Conservation (phyloP, 768 basidiomycete species). For the Strobilomyces dryophilus region DNA sequence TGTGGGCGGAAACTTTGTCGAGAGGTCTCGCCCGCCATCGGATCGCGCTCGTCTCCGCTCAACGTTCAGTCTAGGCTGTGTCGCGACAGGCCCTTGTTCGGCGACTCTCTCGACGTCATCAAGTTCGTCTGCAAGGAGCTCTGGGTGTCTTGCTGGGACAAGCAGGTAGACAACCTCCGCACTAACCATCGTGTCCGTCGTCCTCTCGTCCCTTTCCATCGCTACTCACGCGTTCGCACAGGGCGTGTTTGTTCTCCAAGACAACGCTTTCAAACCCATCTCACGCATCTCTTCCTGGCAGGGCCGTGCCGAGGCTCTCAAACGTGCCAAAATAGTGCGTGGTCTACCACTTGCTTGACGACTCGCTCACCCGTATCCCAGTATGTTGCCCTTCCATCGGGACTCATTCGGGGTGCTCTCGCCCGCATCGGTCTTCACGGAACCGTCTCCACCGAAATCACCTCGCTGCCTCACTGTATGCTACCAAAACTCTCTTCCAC, state of each 20-base stretch:
- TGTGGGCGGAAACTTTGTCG: slow-evolving; percentile 82
- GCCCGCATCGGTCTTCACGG: slow-evolving; percentile 71
- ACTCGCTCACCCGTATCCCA: not conserved
- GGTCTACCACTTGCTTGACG: not conserved
- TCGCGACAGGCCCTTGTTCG: slow-evolving; percentile 67
- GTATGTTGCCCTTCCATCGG: slow-evolving; percentile 81
- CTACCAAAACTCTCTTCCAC: slow-evolving; percentile 1
- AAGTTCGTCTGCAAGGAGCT: slow-evolving; percentile 97
- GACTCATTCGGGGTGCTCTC: slow-evolving; percentile 81
- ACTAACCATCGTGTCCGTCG: slow-evolving; percentile 87
- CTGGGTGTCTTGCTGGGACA: slow-evolving; percentile 83
- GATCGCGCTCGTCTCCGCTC: not conserved
- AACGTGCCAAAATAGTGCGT: slow-evolving; percentile 65
- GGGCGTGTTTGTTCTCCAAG: slow-evolving; percentile 83
- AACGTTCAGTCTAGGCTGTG: slow-evolving; percentile 50
- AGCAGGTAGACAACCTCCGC: slow-evolving; percentile 83
- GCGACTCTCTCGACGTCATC: slow-evolving; percentile 83
- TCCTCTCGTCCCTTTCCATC: not conserved
- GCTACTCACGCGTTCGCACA: slow-evolving; percentile 26
- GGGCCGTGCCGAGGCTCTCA: slow-evolving; percentile 68
- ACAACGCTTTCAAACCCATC: slow-evolving; percentile 86
- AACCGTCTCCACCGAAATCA: slow-evolving; percentile 61
- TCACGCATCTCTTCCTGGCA: slow-evolving; percentile 77
- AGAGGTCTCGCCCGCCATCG: slow-evolving; percentile 48
- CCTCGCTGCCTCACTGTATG: slow-evolving; percentile 82